Evolutionary conservation across 1,139 yeast genomes (phyloP).

Genomic region (Sugiyamaella pinicola): DNA sequence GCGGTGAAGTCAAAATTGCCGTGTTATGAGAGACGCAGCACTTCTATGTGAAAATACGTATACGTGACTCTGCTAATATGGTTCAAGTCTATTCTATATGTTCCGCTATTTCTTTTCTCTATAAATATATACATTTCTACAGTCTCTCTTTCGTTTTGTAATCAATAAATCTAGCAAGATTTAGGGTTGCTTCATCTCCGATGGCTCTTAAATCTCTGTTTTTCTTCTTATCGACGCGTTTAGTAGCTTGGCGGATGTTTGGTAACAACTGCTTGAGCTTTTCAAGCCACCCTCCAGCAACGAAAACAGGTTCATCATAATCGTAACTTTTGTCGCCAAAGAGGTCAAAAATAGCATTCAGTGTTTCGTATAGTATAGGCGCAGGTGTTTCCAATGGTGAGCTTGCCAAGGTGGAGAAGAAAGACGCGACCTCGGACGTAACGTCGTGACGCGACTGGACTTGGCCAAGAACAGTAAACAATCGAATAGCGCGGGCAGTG

Average conservation of each 20-base stretch:
- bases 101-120: not conserved
- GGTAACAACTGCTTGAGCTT: constrained; percentile 52
- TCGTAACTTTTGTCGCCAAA: constrained; percentile 72
- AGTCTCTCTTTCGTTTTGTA: constrained; percentile 58
- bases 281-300: constrained; percentile 52
- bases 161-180: constrained; percentile 71
- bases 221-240: constrained; percentile 69
- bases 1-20: not conserved
- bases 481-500: constrained; percentile 45
- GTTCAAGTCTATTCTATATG: not conserved
- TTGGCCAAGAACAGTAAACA: constrained; percentile 59
- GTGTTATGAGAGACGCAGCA: not conserved
- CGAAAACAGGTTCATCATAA: constrained; percentile 72
- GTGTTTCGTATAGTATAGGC: constrained; percentile 56
- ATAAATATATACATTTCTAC: constrained; percentile 7
- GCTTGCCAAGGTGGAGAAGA: constrained; percentile 24
- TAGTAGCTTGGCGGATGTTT: constrained; percentile 54
- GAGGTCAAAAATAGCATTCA: constrained; percentile 71
- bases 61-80: not conserved
- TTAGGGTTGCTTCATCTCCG: constrained; percentile 68
- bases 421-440: constrained; percentile 41
- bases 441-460: constrained; percentile 47
- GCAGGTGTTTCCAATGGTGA: constrained; percentile 36
- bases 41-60: not conserved
- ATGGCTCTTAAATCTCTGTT: constrained; percentile 58